Conservation (phyloP, 257 asterid genomes). For the Capsicum rhomboideum region DNA sequence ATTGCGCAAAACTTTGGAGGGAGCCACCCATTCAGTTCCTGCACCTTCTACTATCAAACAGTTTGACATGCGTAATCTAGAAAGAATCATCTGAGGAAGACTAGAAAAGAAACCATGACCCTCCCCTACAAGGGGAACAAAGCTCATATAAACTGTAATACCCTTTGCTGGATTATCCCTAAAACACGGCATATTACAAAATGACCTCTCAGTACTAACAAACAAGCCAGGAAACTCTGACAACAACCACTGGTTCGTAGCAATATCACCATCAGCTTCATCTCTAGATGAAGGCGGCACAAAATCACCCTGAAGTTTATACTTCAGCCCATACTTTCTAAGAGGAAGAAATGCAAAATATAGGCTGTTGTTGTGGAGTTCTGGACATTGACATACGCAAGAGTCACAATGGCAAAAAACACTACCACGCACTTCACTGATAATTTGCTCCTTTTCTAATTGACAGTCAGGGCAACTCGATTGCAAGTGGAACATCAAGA, state of each 20-base stretch:
- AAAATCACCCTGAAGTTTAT: slow-evolving; percentile 88
- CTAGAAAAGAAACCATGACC: slow-evolving; percentile 85
- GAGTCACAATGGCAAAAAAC: slow-evolving; percentile 15
- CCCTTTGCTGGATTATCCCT: slow-evolving; percentile 58
- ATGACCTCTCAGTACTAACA: slow-evolving; percentile 56
- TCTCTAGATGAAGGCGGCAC: slow-evolving; percentile 90
- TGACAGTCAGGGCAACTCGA: slow-evolving; percentile 58
- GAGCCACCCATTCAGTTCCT: slow-evolving; percentile 62
- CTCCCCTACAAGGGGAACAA: slow-evolving; percentile 76
- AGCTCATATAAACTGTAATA: slow-evolving; percentile 69
- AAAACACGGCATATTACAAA: slow-evolving; percentile 79
- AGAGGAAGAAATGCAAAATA: slow-evolving; percentile 90
- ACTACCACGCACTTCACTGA: slow-evolving; percentile 40
- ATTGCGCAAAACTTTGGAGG: slow-evolving; percentile 76
- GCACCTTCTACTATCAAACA: slow-evolving; percentile 69
- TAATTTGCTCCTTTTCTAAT: slow-evolving; percentile 45
- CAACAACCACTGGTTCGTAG: slow-evolving; percentile 93
- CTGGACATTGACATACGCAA: background rate
- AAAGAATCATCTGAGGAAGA: slow-evolving; percentile 68
- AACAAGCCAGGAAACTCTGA: slow-evolving; percentile 77
- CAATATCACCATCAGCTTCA: slow-evolving; percentile 83
- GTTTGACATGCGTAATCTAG: slow-evolving; percentile 67
- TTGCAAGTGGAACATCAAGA: slow-evolving; percentile 74
- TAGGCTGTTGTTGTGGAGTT: slow-evolving; percentile 54
- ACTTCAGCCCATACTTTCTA: slow-evolving; percentile 81